phyloP scores from a whole-genome alignment of 345 rosid species.

The Schrenkiella parvula region DNA sequence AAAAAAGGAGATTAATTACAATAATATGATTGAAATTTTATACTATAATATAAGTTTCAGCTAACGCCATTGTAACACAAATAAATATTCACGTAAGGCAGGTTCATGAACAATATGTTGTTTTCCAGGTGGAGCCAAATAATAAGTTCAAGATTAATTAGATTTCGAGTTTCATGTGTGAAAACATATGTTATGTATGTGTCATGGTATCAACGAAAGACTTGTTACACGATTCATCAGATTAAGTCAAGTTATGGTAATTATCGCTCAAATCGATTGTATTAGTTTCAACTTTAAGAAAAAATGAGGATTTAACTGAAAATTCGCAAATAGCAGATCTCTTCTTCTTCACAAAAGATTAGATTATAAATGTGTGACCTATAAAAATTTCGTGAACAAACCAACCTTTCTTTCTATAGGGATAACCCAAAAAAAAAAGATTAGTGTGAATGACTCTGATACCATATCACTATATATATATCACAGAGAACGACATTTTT shows the following conservation, averaged over 20 bases:
- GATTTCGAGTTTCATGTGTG: background rate
- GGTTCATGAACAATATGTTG: constrained; percentile 23
- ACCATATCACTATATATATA: background rate
- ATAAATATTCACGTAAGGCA: background rate
- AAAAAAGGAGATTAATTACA: background rate
- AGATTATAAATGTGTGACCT: background rate
- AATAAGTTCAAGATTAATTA: background rate
- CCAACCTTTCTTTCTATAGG: background rate
- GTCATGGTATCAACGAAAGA: background rate
- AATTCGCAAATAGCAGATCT: background rate
- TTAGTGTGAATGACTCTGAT: background rate
- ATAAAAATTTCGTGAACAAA: background rate
- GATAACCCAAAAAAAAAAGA: background rate
- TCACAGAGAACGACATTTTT: background rate
- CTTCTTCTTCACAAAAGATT: background rate
- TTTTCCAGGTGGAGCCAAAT: constrained; percentile 13
- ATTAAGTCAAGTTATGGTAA: background rate
- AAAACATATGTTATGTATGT: background rate
- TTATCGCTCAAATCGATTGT: background rate
- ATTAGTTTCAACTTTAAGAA: no score
- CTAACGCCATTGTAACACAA: constrained; percentile 14
- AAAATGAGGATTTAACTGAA: background rate
- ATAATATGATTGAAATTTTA: background rate
- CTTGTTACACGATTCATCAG: background rate
- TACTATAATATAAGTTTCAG: background rate